A percentile compares a stretch with the other conserved stretches of the same genome.
These are phyloP conservation scores for Penicillium capsulatum DNA, from an alignment of 2,329 filamentous ascomycete species.

Conservation along the genomic window DNA sequence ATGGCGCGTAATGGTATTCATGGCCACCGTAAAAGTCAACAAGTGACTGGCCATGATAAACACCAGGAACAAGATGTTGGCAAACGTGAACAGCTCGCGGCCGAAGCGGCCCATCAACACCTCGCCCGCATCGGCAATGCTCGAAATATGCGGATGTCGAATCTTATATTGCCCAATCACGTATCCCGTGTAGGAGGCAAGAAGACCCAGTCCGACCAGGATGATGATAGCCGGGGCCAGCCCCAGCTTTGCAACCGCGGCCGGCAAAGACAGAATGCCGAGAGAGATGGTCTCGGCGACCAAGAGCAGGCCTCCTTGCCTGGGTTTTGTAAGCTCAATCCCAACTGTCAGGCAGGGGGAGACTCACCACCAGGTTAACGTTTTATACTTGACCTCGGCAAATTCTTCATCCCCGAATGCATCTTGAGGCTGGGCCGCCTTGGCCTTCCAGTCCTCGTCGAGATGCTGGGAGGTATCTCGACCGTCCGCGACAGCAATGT, in stretches of 20 bases:
- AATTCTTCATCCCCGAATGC: too few relatives aligned
- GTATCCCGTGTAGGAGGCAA: conserved; percentile 54
- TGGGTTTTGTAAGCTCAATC: background rate
- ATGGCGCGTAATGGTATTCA: conserved; percentile 57
- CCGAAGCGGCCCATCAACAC: conserved; percentile 52
- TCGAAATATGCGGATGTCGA: conserved; percentile 53
- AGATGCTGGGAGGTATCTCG: too few relatives aligned
- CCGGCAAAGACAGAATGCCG: conserved; percentile 52
- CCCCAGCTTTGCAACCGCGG: conserved; percentile 49
- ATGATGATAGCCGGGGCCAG: conserved; percentile 49
- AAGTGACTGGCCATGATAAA: conserved; percentile 65
- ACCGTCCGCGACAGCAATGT: too few relatives aligned
- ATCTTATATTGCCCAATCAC: conserved; percentile 54
- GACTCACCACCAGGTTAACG: conserved; percentile 37
- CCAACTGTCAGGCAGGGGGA: background rate
- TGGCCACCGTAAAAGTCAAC: conserved; percentile 61
- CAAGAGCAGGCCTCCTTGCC: conserved; percentile 49
- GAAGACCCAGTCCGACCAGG: conserved; percentile 48
- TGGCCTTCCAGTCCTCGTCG: too few relatives aligned
- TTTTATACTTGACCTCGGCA: too few relatives aligned
- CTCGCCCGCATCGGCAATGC: conserved; percentile 61
- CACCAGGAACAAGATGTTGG: conserved; percentile 57
- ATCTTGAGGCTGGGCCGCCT: too few relatives aligned
- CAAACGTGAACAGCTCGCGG: conserved; percentile 55
- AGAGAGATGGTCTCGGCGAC: conserved; percentile 55